Conservation (phyloP, 106 monocot genomes). For the Dactylorhiza incarnata region DNA sequence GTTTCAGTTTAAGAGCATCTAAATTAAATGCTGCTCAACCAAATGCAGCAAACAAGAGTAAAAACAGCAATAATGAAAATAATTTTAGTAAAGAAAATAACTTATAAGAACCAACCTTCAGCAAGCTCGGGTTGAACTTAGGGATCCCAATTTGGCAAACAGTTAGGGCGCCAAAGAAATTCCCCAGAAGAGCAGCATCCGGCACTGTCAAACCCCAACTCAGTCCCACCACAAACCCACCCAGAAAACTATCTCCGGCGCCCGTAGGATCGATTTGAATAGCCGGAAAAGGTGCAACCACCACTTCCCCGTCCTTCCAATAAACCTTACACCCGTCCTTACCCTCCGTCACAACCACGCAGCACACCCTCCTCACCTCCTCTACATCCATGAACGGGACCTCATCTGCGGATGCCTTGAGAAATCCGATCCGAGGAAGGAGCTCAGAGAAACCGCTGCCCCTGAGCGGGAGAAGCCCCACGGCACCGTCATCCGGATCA, state of each 20-base stretch:
- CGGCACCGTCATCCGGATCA: constrained; percentile 57
- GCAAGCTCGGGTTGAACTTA: constrained; percentile 41
- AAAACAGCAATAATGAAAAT: background rate
- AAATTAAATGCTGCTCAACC: background rate
- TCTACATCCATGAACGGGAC: constrained; percentile 64
- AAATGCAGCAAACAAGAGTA: background rate
- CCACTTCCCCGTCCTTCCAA: constrained; percentile 59
- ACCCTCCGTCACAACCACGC: constrained; percentile 77
- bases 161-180: constrained; percentile 79
- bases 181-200: constrained; percentile 75
- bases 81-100: background rate
- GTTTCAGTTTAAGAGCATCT: background rate
- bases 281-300: constrained; percentile 50
- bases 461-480: constrained; percentile 43
- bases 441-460: constrained; percentile 42
- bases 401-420: constrained; percentile 88
- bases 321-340: constrained; percentile 72
- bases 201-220: constrained; percentile 49
- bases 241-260: constrained; percentile 88
- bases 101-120: constrained; percentile 45
- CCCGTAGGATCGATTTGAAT: constrained; percentile 80
- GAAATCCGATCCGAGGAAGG: constrained; percentile 55
- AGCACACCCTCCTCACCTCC: constrained; percentile 50
- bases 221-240: constrained; percentile 59
- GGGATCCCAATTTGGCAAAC: constrained; percentile 82